Evolutionary conservation across 495 filamentous ascomycete genomes (phyloP), one percentile per base, ranked within the genome.

Genomic region (Lophiotrema nucula): DNA sequence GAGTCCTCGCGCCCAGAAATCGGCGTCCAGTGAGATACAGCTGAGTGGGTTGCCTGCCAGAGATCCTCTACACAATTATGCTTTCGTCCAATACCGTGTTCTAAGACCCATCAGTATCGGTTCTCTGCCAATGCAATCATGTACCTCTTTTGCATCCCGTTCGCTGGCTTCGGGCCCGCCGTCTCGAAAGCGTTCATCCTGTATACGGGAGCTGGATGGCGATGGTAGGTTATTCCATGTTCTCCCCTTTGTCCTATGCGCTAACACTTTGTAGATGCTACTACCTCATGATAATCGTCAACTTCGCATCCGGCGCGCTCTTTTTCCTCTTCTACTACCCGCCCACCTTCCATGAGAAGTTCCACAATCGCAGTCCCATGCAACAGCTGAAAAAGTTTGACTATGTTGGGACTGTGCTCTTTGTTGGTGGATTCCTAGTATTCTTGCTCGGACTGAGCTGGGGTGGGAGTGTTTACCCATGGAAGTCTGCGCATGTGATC

Each of bases 391-490:
- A 63, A 47, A 50, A 69, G n/a, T 60, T 72, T 25, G 69, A 71
- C 39, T 64, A 56, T 19, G 47, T 71, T 46, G 69, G 69, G 19
- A 23, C 61, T 13, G 19, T 21, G 0, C 56, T 71, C 21, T 71
- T 54, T 64, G 42, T 65, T 4, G 50, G 35, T n/a, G 69, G 69
- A 2, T 43, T 70, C 10, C 50, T 65, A 4, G 39, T 69, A 0
- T 70, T 74, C 15, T 43, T 67, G 5, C 31, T 76, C 22, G 72
- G 72, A 4, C 53, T 76, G 6, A 71, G 63, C 50, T 75, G 73
- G 73, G 74, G 68, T 11, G 74, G 72, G 18, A n/a, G n/a, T n/a
- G 21, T 74, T 21, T 76, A 73, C 38, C 65, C 73, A 1, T 77
- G 75, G 75, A 45, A 37, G 0, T 72, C 70, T 0, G 70, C 69